Percentiles rank a stretch among this genome's conserved stretches.
phyloP scores from a whole-genome alignment of 176 grass and related monocot species.

The Pontederia crassipes region DNA sequence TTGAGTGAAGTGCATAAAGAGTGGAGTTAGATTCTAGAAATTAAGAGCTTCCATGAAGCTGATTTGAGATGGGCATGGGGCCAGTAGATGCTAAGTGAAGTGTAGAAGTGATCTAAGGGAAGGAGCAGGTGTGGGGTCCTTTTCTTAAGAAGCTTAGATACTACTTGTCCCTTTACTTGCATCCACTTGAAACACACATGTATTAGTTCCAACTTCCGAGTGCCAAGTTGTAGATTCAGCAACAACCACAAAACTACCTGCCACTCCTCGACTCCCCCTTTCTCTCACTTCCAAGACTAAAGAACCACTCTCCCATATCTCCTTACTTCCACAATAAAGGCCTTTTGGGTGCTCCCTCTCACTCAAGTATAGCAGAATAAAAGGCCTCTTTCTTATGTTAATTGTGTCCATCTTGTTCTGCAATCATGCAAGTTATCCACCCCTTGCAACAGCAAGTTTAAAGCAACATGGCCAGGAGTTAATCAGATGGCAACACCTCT shows the following conservation, averaged over 20 bases:
- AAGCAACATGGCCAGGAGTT: no score
- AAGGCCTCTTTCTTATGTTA: background rate
- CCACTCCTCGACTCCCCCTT: background rate
- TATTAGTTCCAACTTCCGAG: slow-evolving; percentile 9
- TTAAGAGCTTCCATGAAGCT: background rate
- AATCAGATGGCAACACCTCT: no score
- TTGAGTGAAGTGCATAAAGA: background rate
- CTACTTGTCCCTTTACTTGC: background rate
- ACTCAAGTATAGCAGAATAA: background rate
- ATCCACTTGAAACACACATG: background rate
- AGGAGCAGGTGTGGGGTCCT: background rate
- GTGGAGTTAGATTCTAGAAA: background rate
- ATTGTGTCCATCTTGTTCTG: background rate
- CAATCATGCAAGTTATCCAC: no score
- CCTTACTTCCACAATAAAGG: background rate
- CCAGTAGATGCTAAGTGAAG: background rate
- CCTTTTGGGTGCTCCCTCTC: background rate
- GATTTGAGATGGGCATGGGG: background rate
- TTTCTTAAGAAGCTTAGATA: background rate
- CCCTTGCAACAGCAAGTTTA: no score
- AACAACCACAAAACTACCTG: background rate
- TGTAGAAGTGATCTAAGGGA: background rate
- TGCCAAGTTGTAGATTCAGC: background rate
- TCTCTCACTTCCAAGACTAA: background rate
- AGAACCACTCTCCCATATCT: background rate